Percentiles rank a stretch among this genome's conserved stretches.
These are phyloP conservation scores for Lizanozyma gosingica DNA, from an alignment of 1,139 yeast species.

Conservation along the genomic window DNA sequence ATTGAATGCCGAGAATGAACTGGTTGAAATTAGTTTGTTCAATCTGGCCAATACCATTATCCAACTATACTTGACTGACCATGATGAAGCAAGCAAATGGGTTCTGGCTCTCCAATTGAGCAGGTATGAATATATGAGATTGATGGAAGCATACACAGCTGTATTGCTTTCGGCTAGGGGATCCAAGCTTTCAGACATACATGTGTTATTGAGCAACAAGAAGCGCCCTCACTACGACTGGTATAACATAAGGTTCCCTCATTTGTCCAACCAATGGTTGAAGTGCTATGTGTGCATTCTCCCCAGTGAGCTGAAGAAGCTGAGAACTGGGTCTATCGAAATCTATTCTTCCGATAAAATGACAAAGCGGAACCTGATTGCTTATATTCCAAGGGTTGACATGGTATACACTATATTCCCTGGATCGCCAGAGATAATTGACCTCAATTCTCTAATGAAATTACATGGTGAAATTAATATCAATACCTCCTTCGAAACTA, in stretches of 20 bases:
- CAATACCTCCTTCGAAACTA: constrained; percentile 29
- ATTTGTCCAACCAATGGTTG: constrained; percentile 46
- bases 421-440: constrained; percentile 44
- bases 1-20: neutral
- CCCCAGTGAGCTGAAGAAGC: constrained; percentile 31
- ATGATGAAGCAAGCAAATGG: constrained; percentile 17
- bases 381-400: constrained; percentile 33
- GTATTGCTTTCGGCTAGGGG: constrained; percentile 49
- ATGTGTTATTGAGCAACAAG: constrained; percentile 39
- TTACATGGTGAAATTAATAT: constrained; percentile 41
- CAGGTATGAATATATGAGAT: constrained; percentile 40
- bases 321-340: constrained; percentile 37
- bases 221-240: constrained; percentile 43
- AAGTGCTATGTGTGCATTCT: constrained; percentile 38
- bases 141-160: constrained; percentile 51
- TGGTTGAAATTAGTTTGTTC: neutral
- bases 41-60: neutral
- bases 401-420: constrained; percentile 46
- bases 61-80: neutral
- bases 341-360: constrained; percentile 36
- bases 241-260: constrained; percentile 50
- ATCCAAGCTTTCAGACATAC: constrained; percentile 42
- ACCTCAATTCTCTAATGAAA: constrained; percentile 44
- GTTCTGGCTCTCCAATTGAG: constrained; percentile 38
- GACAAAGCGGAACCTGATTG: constrained; percentile 37